Conservation (phyloP, 2,329 filamentous ascomycete species). For the Fusarium multiceps region DNA sequence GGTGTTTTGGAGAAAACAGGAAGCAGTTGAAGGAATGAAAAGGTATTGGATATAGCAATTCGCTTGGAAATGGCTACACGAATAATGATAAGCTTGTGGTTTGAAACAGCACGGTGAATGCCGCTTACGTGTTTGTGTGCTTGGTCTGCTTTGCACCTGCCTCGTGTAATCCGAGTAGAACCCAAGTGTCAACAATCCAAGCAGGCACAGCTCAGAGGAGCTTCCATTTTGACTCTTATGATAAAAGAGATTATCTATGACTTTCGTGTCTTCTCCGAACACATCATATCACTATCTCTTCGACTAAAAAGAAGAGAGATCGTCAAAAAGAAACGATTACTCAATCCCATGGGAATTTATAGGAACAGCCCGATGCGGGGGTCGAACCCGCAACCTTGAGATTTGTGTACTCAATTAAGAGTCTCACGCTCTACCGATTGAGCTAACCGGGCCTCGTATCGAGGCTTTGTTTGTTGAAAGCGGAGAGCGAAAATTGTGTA, state of each 20-base stretch:
- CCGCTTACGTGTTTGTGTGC: not conserved
- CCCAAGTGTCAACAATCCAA: not conserved
- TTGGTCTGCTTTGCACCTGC: not conserved
- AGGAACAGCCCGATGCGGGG: conserved; percentile 54
- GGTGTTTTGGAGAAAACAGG: conserved; percentile 21
- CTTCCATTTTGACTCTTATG: not conserved
- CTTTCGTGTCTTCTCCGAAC: not conserved
- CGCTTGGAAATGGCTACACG: not conserved
- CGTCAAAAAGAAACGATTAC: conserved; percentile 5
- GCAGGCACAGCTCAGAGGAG: not conserved
- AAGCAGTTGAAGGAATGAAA: conserved; percentile 1
- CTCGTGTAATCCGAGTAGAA: not conserved
- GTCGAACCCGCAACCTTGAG: conserved; percentile 69
- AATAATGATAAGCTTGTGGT: not conserved
- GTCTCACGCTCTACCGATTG: conserved; percentile 75
- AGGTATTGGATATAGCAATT: not conserved
- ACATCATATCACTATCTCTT: too few relatives aligned
- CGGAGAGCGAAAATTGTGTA: fast-evolving
- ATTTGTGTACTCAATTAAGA: conserved; percentile 61
- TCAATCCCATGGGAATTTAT: conserved; percentile 24
- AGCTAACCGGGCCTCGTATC: conserved; percentile 51
- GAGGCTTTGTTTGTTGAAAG: conserved; percentile 2
- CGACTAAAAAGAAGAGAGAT: not conserved
- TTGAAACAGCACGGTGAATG: not conserved
- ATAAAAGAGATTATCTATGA: not conserved